Percentiles rank a stretch among this genome's conserved stretches.
phyloP scores from a whole-genome alignment of 768 basidiomycete species.

The Hortiboletus flavorubellus region DNA sequence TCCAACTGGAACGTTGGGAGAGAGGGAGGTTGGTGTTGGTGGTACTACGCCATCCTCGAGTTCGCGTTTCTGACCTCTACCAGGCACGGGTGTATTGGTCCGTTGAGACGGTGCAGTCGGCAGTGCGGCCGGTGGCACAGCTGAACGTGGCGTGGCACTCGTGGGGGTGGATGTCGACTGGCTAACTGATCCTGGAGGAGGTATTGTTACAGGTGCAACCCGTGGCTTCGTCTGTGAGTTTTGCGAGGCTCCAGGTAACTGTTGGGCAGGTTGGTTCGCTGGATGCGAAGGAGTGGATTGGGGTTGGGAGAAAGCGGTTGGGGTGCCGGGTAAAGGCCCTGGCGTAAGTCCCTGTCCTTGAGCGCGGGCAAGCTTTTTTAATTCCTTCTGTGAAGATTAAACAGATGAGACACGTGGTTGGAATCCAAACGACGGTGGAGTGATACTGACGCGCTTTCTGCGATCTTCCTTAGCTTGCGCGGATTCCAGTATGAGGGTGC shows the following conservation, averaged over 20 bases:
- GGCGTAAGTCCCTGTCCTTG: constrained; percentile 33
- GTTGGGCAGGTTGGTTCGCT: constrained; percentile 23
- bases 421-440: constrained; percentile 1
- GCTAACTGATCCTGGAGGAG: constrained; percentile 25
- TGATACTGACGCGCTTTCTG: constrained; percentile 63
- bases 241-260: constrained; percentile 18
- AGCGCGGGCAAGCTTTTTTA: constrained; percentile 63
- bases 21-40: constrained; percentile 21
- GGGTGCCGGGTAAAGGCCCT: constrained; percentile 21
- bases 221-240: constrained; percentile 24
- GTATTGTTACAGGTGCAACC: constrained; percentile 33
- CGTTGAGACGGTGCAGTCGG: constrained; percentile 25
- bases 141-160: constrained; percentile 30
- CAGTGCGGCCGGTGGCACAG: constrained; percentile 22
- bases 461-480: constrained; percentile 75
- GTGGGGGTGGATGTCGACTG: constrained; percentile 33
- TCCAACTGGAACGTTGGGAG: constrained; percentile 24
- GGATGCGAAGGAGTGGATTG: constrained; percentile 27
- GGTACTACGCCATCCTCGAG: constrained; percentile 24
- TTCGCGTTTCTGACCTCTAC: constrained; percentile 35
- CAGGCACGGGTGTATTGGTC: constrained; percentile 5
- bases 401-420: constrained; percentile 10
- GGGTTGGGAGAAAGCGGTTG: constrained; percentile 33
- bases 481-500: constrained; percentile 58
- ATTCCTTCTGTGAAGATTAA: constrained; percentile 54